Percentiles rank a stretch among this genome's conserved stretches.
These are phyloP conservation scores for Colletotrichum shisoi DNA, from an alignment of 2,329 filamentous ascomycete genomes.

Conservation along the genomic window DNA sequence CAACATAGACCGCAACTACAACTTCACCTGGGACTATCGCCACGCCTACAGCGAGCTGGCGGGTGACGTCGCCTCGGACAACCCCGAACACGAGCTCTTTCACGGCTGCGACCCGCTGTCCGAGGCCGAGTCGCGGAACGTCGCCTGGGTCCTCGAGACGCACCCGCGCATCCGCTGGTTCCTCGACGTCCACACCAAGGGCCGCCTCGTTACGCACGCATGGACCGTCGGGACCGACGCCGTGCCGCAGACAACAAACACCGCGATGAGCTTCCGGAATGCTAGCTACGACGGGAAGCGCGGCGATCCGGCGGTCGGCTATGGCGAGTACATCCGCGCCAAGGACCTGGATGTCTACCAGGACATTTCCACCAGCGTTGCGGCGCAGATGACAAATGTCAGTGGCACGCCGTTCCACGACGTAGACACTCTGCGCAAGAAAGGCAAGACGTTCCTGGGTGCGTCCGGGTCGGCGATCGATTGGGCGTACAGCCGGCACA, in stretches of 20 bases:
- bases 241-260: no score
- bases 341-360: constrained; percentile 47
- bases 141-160: constrained; percentile 60
- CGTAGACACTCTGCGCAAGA: constrained; percentile 46
- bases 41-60: constrained; percentile 52
- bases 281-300: no score
- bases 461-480: constrained; percentile 55
- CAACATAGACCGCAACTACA: constrained; percentile 65
- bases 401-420: constrained; percentile 50
- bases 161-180: constrained; percentile 63
- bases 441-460: constrained; percentile 49
- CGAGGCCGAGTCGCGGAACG: constrained; percentile 63
- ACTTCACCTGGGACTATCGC: constrained; percentile 64
- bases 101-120: constrained; percentile 61
- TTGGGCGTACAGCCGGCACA: constrained; percentile 56
- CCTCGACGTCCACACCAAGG: constrained; percentile 64
- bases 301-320: constrained; percentile 48
- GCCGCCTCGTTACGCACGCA: constrained; percentile 61
- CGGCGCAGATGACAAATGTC: constrained; percentile 50
- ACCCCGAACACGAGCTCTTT: constrained; percentile 58
- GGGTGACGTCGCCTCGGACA: constrained; percentile 42
- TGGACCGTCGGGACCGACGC: constrained; percentile 60
- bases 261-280: no score
- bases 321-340: constrained; percentile 55
- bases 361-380: constrained; percentile 47